Conservation (phyloP, 345 rosid genomes). For the Gossypium rotundifolium region DNA sequence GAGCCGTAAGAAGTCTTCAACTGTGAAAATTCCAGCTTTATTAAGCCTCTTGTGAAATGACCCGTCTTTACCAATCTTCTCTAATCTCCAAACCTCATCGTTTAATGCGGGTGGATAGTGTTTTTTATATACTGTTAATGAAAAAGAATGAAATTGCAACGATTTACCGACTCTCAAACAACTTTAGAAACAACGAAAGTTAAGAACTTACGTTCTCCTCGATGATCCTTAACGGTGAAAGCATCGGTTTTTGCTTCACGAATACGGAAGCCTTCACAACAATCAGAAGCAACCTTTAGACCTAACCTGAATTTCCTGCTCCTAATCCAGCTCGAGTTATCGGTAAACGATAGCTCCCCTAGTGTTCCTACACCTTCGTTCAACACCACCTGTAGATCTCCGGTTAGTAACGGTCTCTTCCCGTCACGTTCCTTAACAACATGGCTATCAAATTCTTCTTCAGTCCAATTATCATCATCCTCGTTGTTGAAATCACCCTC, state of each 20-base stretch:
- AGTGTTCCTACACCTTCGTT: slow-evolving; percentile 91
- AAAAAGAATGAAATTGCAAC: neutral
- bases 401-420: slow-evolving; percentile 84
- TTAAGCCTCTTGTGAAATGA: slow-evolving; percentile 92
- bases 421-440: slow-evolving; percentile 94
- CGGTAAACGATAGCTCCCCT: slow-evolving; percentile 89
- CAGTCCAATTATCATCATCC: slow-evolving; percentile 72
- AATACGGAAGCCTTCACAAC: slow-evolving; percentile 64
- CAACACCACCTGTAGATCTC: slow-evolving; percentile 76
- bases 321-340: slow-evolving; percentile 97
- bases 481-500: slow-evolving; percentile 95
- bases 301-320: slow-evolving; percentile 97
- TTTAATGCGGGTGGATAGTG: slow-evolving; percentile 86
- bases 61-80: slow-evolving; percentile 96
- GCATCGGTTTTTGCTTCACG: slow-evolving; percentile 98
- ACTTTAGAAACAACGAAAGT: neutral
- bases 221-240: slow-evolving; percentile 93
- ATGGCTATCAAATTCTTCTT: slow-evolving; percentile 82
- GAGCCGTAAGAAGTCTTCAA: slow-evolving; percentile 81
- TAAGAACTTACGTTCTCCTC: slow-evolving; percentile 80
- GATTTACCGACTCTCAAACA: too few relatives aligned
- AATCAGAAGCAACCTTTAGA: slow-evolving; percentile 64
- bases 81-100: slow-evolving; percentile 97
- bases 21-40: slow-evolving; percentile 71
- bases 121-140: slow-evolving; percentile 77